phyloP scores from a whole-genome alignment of 495 filamentous ascomycete genomes.

The Neurospora sp. region DNA sequence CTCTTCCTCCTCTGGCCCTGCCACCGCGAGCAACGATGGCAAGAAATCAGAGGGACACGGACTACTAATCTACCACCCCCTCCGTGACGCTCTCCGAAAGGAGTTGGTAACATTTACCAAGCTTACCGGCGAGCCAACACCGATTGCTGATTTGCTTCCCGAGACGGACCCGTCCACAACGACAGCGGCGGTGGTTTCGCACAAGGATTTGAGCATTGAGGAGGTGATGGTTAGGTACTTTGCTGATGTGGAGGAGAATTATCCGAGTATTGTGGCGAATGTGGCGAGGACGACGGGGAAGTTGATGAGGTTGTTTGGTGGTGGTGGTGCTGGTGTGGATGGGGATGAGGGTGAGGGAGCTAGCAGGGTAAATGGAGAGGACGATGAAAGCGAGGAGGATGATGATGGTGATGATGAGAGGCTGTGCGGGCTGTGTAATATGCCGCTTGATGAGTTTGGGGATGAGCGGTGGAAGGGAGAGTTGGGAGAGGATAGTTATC shows the following conservation, averaged over 20 bases:
- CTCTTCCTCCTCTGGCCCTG: background rate
- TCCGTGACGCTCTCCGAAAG: slow-evolving; percentile 72
- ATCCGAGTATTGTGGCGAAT: slow-evolving; percentile 87
- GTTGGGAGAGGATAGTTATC: slow-evolving; percentile 18
- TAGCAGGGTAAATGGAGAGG: background rate
- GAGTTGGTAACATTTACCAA: slow-evolving; percentile 59
- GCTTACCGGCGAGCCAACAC: slow-evolving; percentile 27
- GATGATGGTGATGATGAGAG: background rate
- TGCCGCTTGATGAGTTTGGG: slow-evolving; percentile 36
- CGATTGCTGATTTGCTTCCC: slow-evolving; percentile 8
- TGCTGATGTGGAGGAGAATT: slow-evolving; percentile 72
- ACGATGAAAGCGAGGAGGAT: background rate
- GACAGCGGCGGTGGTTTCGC: slow-evolving; percentile 40
- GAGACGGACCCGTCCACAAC: slow-evolving; percentile 8
- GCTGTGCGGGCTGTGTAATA: slow-evolving; percentile 40
- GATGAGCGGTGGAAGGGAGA: slow-evolving; percentile 42
- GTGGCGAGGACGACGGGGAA: slow-evolving; percentile 82
- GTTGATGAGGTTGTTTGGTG: slow-evolving; percentile 35
- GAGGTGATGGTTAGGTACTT: slow-evolving; percentile 86
- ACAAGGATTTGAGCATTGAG: slow-evolving; percentile 78
- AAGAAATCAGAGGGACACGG: background rate
- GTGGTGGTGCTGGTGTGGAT: background rate
- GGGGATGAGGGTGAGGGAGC: background rate
- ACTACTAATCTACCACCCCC: slow-evolving; percentile 19
- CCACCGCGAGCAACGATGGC: too few relatives aligned